These are phyloP conservation scores for Penicillium sp. DNA, from an alignment of 2,329 filamentous ascomycete species.

Conservation along the genomic window DNA sequence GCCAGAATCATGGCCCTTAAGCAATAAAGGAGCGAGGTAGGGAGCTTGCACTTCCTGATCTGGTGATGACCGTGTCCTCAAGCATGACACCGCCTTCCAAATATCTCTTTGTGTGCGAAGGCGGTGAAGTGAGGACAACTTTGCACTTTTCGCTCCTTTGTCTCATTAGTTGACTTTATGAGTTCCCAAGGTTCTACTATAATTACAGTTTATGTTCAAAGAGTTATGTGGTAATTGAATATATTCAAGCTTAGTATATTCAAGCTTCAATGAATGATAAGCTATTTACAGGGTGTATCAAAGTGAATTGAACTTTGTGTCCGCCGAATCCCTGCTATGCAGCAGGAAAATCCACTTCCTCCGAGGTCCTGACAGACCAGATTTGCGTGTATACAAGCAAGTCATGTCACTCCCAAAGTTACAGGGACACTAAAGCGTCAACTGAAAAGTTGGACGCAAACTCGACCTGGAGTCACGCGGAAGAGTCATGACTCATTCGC, in stretches of 20 bases:
- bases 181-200: not conserved
- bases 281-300: not conserved
- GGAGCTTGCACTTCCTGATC: constrained; percentile 25
- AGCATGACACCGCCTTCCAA: constrained; percentile 30
- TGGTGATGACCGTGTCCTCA: constrained; percentile 41
- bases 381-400: constrained; percentile 7
- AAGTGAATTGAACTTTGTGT: constrained; percentile 9
- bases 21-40: constrained; percentile 24
- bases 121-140: constrained; percentile 21
- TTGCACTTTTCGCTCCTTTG: constrained; percentile 3
- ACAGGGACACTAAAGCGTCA: constrained; percentile 38
- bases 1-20: constrained; percentile 12
- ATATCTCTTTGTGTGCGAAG: constrained; percentile 6
- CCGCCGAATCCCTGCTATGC: constrained; percentile 12
- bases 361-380: constrained; percentile 14
- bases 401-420: not conserved
- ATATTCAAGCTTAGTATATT: not conserved
- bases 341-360: constrained; percentile 2
- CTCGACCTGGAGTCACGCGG: constrained; percentile 27
- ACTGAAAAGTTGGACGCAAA: constrained; percentile 30
- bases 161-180: too few relatives aligned
- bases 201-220: not conserved
- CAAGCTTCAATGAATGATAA: not conserved
- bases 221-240: not conserved
- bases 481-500: constrained; percentile 16